These are phyloP conservation scores for Draba incana DNA, from an alignment of 345 rosid species.

Conservation along the genomic window DNA sequence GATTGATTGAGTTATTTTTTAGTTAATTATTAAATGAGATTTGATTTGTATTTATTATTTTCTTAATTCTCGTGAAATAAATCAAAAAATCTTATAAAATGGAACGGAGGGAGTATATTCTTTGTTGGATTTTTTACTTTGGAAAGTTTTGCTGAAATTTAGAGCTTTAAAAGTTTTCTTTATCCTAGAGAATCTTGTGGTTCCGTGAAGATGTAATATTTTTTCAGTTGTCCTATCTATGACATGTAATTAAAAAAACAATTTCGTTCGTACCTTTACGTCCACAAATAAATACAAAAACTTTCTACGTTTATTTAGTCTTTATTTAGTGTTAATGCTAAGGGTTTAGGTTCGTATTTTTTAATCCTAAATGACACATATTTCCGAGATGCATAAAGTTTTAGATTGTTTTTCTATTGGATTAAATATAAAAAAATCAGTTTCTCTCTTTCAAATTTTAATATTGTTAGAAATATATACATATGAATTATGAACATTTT, in stretches of 20 bases:
- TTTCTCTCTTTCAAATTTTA: background rate
- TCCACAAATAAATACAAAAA: no score
- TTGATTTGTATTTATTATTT: no score
- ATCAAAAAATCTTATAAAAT: no score
- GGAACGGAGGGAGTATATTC: no score
- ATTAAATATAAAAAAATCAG: background rate
- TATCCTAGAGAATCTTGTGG: constrained; percentile 41
- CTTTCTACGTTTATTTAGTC: no score
- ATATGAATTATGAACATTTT: no score
- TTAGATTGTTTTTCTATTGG: no score
- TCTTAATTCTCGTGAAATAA: no score
- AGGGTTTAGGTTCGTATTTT: background rate
- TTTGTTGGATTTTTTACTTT: constrained; percentile 14
- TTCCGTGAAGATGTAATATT: constrained; percentile 31
- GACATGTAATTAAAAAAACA: constrained; percentile 32
- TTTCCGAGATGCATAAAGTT: no score
- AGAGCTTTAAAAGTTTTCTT: constrained; percentile 23
- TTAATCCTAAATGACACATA: constrained; percentile 4
- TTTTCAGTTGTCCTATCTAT: constrained; percentile 17
- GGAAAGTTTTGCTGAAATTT: constrained; percentile 30
- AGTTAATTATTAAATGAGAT: no score
- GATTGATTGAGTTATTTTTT: no score
- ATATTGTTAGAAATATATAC: no score
- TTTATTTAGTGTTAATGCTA: background rate
- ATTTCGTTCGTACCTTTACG: constrained; percentile 23